phyloP scores from a whole-genome alignment of 2,329 filamentous ascomycete species.

The Talaromyces marneffei region DNA sequence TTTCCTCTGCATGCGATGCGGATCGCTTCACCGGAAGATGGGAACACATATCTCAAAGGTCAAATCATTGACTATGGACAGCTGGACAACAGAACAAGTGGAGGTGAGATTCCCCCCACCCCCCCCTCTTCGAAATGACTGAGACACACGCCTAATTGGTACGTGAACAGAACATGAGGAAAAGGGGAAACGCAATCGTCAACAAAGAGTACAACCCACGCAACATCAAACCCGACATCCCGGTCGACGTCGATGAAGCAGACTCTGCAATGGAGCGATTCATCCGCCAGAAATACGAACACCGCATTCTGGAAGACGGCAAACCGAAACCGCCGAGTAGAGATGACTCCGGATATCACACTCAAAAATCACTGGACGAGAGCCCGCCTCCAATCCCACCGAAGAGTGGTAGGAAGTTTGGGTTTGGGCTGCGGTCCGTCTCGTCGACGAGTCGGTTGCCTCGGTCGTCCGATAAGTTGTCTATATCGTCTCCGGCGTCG shows the following conservation, averaged over 20 bases:
- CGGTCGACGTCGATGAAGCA: slow-evolving; percentile 84
- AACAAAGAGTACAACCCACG: slow-evolving; percentile 88
- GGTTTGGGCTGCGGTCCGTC: slow-evolving; percentile 60
- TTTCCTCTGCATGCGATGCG: slow-evolving; percentile 97
- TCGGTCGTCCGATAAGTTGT: slow-evolving; percentile 51
- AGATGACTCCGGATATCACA: slow-evolving; percentile 50
- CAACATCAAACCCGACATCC: slow-evolving; percentile 74
- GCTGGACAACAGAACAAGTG: slow-evolving; percentile 91
- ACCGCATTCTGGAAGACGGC: slow-evolving; percentile 49
- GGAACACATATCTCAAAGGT: slow-evolving; percentile 98
- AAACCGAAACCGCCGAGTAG: slow-evolving; percentile 43
- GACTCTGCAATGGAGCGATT: slow-evolving; percentile 94
- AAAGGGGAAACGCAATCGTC: slow-evolving; percentile 75
- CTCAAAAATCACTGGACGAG: slow-evolving; percentile 48
- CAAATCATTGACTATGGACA: slow-evolving; percentile 98
- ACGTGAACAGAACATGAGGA: slow-evolving; percentile 79
- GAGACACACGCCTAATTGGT: not conserved
- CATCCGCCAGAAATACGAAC: slow-evolving; percentile 89
- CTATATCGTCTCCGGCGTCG: slow-evolving; percentile 21
- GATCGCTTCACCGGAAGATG: slow-evolving; percentile 87
- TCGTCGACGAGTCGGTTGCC: slow-evolving; percentile 64
- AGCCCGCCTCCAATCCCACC: slow-evolving; percentile 49
- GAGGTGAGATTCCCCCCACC: slow-evolving; percentile 78
- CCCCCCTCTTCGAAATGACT: too few species aligned
- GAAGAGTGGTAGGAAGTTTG: slow-evolving; percentile 56